phyloP scores from a whole-genome alignment of 2,329 filamentous ascomycete genomes.

The Penicillium olsonii region DNA sequence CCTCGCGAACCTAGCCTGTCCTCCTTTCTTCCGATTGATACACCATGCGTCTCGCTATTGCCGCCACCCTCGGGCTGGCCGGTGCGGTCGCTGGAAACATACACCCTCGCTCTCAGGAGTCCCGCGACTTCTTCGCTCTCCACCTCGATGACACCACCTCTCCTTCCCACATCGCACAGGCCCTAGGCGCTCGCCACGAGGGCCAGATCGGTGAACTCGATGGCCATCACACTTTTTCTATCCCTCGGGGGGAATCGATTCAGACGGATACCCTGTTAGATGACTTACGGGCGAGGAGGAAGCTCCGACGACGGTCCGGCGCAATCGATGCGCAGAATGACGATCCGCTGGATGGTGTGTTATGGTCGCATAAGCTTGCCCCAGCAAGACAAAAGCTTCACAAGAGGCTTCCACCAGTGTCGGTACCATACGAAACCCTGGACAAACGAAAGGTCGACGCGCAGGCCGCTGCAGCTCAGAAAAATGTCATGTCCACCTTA shows the following conservation, averaged over 20 bases:
- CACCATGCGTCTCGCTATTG: slow-evolving; percentile 43
- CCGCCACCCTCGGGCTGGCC: slow-evolving; percentile 46
- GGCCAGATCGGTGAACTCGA: slow-evolving; percentile 76
- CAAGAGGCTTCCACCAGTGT: slow-evolving; percentile 55
- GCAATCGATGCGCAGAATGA: slow-evolving; percentile 17
- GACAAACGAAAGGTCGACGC: slow-evolving; percentile 42
- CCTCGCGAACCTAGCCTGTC: neutral
- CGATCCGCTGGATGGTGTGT: slow-evolving; percentile 70
- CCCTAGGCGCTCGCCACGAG: slow-evolving; percentile 76
- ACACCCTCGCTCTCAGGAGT: slow-evolving; percentile 69
- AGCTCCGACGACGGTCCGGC: slow-evolving; percentile 57
- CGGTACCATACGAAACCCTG: slow-evolving; percentile 40
- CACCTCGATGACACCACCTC: slow-evolving; percentile 69
- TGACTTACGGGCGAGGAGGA: slow-evolving; percentile 58
- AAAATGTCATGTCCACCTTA: slow-evolving; percentile 64
- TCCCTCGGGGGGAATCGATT: slow-evolving; percentile 60
- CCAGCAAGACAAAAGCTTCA: slow-evolving; percentile 58
- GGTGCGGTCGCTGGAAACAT: slow-evolving; percentile 52
- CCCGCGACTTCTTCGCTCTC: slow-evolving; percentile 90
- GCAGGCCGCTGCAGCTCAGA: slow-evolving; percentile 59
- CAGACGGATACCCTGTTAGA: slow-evolving; percentile 54
- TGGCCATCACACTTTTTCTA: slow-evolving; percentile 82
- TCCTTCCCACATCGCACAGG: slow-evolving; percentile 67
- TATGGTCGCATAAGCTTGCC: slow-evolving; percentile 77
- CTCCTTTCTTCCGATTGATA: slow-evolving; percentile 2